Evolutionary conservation across 257 asterid species (phyloP), one percentile per base, ranked within the genome.

Genomic region (Oldenlandia corymbosa): DNA sequence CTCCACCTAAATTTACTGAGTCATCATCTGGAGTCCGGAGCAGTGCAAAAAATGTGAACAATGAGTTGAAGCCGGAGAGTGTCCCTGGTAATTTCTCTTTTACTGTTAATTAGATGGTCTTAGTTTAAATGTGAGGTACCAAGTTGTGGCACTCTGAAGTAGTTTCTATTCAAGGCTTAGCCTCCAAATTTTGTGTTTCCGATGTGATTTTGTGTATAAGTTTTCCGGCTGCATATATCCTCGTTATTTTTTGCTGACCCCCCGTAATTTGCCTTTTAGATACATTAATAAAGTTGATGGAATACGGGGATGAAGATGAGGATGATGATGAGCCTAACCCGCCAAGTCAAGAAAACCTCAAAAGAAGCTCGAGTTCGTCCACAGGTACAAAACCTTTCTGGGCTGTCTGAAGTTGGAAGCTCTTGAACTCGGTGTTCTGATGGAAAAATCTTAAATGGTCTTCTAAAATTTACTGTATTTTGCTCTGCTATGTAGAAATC

Each of bases 241-340:
- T 30, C 23, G 17, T 30, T 2, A 18, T 43, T 60, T 43, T 14
- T 16, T 17, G 57, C 3, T 67, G 2, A 14, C 58, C 26, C 18
- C 23, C 27, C 11, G 26, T 12, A 13, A 43, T 43, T 59, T 26
- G 24, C 18, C 27, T 64, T 23, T 37, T 77, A 87, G 99, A 93
- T 81, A 90, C 97, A 17, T 69, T 93, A 66, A 73, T 80, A 75
- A 86, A 84, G 81, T 76, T 93, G 56, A 79, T 90, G 97, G 97
- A 93, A 72, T 93, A 90, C 64, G 99, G 99, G 68, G 97, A 89
- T 64, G 96, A 86, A 1, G 91, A 83, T 24, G 96, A 83, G 0
- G 81, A 79, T 10, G 88, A 36, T 72, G 80, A 83, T 32, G 85
- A 76, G 18, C 49, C 24, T 1, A 71, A 66, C 64, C 72, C 67